Evolutionary conservation across 2,329 filamentous ascomycete genomes (phyloP), one percentile per base, ranked within the genome.

Genomic region (Nemania diffusa): DNA sequence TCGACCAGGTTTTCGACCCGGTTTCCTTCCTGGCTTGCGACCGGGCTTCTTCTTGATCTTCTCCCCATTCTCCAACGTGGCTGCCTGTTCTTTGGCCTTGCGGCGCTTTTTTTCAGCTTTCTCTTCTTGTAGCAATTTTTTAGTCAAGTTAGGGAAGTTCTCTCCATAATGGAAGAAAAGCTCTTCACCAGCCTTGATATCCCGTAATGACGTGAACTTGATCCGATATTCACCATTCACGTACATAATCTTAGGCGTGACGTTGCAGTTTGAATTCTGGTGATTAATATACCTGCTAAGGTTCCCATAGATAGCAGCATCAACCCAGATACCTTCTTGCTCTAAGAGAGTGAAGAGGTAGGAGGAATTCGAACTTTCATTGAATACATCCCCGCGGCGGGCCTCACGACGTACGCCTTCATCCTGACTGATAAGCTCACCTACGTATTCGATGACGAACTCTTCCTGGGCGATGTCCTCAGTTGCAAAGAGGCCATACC

Each of bases 211-310:
- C 53, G 87, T 89, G 73, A 96, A 91, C 51, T 89, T 91, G 76
- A 96, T 93, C 15, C 93, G 87, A 72, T 90, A 90, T 68, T 92
- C 90, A 26, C 90, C 90, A 73, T 93, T 92, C 65, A 93, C 92
- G 57, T 92, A 87, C 17, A 91, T 78, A 60, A 93, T 90, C 65
- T 87, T 86, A 1, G 91, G 87, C 17, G 82, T 85, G 66, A 89
- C 87, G 70, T 90, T 88, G 75, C 90, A 89, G 61, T 91, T 77
- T 34, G 69, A 63, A 1, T 84, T 84, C 15, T 91, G 90, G 73
- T 95, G 92, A 78, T 97, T 96, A 77, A 96, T 93, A 79, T 94
- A 96, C 3, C 93, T 88, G 53, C 91, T 90, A 70, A 94, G 89
- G 76, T 95, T 96, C 57, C 92, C 92, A 70, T 91, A 91, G 48